Conservation (phyloP, 345 rosid genomes). For the Eucalyptus tenuipes region DNA sequence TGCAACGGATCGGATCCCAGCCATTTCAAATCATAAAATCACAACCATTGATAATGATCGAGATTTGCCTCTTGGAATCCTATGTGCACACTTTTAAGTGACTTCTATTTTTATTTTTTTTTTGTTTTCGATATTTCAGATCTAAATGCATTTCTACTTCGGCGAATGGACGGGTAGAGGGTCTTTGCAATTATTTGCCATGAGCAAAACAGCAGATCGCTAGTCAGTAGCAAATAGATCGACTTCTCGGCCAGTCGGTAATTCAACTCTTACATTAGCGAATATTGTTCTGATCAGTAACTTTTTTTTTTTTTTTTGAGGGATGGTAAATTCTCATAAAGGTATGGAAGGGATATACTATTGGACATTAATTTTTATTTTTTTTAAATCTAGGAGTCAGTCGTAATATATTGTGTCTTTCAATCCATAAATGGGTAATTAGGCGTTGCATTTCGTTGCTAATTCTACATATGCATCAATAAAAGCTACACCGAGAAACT, state of each 20-base stretch:
- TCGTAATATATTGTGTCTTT: neutral
- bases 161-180: rapidly evolving
- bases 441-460: neutral
- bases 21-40: neutral
- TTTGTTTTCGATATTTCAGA: neutral
- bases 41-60: neutral
- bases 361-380: neutral
- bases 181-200: neutral
- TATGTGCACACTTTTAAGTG: neutral
- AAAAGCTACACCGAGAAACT: neutral
- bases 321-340: neutral
- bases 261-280: neutral
- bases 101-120: neutral
- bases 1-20: neutral
- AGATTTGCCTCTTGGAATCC: neutral
- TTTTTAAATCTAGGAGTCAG: neutral
- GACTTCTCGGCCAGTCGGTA: neutral
- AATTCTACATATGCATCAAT: neutral
- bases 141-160: neutral
- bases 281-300: neutral
- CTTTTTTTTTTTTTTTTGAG: neutral
- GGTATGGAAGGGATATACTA: neutral
- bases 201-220: neutral
- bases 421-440: neutral
- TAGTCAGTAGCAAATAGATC: neutral